phyloP scores from a whole-genome alignment of 1,284 basidiomycete species.

The Rhodotorula sp. region DNA sequence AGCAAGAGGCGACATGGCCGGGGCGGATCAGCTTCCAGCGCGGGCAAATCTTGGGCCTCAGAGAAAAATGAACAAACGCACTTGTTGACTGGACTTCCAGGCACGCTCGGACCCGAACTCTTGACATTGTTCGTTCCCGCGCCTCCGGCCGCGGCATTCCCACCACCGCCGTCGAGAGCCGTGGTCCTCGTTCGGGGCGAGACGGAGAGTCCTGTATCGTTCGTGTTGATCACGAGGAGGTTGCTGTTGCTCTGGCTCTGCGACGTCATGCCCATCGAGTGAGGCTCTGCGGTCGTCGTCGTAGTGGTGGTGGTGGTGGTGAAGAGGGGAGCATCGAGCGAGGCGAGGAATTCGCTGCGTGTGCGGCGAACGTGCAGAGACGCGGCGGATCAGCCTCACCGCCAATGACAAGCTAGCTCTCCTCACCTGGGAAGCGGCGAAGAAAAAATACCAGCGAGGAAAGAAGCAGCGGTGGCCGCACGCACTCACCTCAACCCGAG shows the following conservation, averaged over 20 bases:
- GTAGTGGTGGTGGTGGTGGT: not conserved
- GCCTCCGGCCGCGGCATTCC: not conserved
- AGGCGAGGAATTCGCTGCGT: conserved; percentile 73
- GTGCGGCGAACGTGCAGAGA: too few species aligned
- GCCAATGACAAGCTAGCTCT: too few species aligned
- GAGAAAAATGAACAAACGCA: conserved; percentile 11
- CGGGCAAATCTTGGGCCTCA: too few species aligned
- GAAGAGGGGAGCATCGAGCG: conserved; percentile 32
- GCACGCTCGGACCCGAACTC: conserved; percentile 30
- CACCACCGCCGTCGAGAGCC: not conserved
- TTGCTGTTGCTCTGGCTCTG: not conserved
- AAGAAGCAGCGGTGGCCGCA: too few species aligned
- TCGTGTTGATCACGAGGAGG: conserved; percentile 23
- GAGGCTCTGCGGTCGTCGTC: too few species aligned
- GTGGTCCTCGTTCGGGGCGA: not conserved
- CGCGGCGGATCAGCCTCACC: too few species aligned
- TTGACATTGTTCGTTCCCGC: conserved; percentile 8
- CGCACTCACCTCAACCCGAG: conserved; percentile 38
- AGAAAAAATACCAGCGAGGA: too few species aligned
- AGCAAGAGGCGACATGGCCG: not conserved
- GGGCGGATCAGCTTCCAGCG: not conserved
- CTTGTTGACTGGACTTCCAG: conserved; percentile 39
- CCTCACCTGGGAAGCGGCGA: too few species aligned
- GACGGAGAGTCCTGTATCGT: conserved; percentile 3
- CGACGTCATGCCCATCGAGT: not conserved